Percentiles rank a stretch among this genome's conserved stretches.
These are phyloP conservation scores for Suillus alpinus DNA, from an alignment of 768 basidiomycete species.

Conservation along the genomic window DNA sequence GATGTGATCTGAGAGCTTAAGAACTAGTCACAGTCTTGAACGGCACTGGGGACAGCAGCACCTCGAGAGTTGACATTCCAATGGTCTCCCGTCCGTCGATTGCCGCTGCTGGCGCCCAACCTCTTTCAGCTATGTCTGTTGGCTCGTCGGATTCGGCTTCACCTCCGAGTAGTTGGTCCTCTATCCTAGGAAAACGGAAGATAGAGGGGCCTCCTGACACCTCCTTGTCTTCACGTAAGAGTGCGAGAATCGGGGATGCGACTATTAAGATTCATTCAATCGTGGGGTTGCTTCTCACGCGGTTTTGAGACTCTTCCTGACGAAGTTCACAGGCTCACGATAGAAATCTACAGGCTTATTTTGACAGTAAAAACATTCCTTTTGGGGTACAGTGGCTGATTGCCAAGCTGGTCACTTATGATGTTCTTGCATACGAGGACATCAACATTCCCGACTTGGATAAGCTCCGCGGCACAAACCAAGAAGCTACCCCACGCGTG, in stretches of 20 bases:
- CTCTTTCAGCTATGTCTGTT: not conserved
- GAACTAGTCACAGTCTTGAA: not conserved
- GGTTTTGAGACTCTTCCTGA: not conserved
- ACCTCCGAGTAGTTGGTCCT: not conserved
- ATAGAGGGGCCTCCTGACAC: not conserved
- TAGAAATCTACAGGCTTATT: slow-evolving; percentile 9
- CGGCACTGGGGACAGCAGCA: not conserved
- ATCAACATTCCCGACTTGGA: slow-evolving; percentile 30
- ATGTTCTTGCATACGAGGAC: slow-evolving; percentile 27
- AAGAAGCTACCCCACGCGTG: slow-evolving; percentile 27
- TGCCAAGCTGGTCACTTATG: slow-evolving; percentile 38
- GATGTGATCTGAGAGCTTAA: not conserved
- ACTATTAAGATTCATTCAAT: not conserved
- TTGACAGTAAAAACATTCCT: slow-evolving; percentile 32
- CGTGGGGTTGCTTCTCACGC: not conserved
- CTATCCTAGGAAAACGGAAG: slow-evolving; percentile 14
- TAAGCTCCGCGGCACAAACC: slow-evolving; percentile 29
- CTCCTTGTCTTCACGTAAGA: slow-evolving; percentile 2
- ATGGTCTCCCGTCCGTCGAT: not conserved
- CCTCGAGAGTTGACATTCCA: not conserved
- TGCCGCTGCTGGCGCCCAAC: no score
- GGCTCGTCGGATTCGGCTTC: slow-evolving; percentile 9
- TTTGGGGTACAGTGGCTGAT: slow-evolving; percentile 56
- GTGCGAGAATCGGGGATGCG: not conserved
- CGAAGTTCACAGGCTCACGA: slow-evolving; percentile 10